These are phyloP conservation scores for Panus rudis DNA, from an alignment of 768 basidiomycete species.

Conservation along the genomic window DNA sequence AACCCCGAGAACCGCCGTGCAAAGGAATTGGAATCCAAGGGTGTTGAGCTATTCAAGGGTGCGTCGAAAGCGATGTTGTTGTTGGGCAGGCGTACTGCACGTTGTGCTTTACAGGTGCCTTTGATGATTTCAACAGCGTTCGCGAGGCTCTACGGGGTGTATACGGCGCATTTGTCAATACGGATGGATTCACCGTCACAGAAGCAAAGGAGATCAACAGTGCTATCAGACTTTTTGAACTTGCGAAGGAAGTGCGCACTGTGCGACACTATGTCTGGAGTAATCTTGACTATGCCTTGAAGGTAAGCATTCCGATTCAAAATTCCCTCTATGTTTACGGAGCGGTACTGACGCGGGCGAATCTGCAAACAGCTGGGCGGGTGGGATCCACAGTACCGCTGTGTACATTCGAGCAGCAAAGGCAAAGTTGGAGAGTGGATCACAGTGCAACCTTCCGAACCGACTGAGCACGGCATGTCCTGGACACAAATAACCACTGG, in stretches of 20 bases:
- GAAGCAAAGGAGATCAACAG: slow-evolving; percentile 30
- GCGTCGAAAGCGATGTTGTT: no score
- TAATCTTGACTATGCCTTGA: slow-evolving; percentile 31
- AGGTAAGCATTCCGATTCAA: slow-evolving; percentile 21
- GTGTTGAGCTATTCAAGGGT: slow-evolving; percentile 31
- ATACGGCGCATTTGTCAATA: slow-evolving; percentile 31
- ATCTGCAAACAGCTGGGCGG: no score
- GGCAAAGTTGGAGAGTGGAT: slow-evolving; percentile 34
- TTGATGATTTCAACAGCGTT: slow-evolving; percentile 23
- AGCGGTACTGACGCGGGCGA: slow-evolving; percentile 8
- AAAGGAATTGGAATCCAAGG: slow-evolving; percentile 26
- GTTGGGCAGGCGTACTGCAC: no score
- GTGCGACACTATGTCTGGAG: slow-evolving; percentile 34
- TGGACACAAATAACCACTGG: slow-evolving; percentile 29
- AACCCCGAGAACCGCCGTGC: slow-evolving; percentile 26
- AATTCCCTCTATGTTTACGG: slow-evolving; percentile 4
- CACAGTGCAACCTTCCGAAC: slow-evolving; percentile 28
- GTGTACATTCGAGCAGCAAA: slow-evolving; percentile 35
- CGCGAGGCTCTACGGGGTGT: slow-evolving; percentile 25
- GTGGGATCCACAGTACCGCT: slow-evolving; percentile 28
- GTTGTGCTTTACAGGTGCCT: slow-evolving; percentile 26
- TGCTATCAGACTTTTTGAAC: slow-evolving; percentile 33
- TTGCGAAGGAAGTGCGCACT: slow-evolving; percentile 24
- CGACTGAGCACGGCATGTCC: slow-evolving; percentile 22
- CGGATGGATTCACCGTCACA: no score